These are phyloP conservation scores for Iodosphaeria phyllophila DNA, from an alignment of 2,329 filamentous ascomycete species.

Conservation along the genomic window DNA sequence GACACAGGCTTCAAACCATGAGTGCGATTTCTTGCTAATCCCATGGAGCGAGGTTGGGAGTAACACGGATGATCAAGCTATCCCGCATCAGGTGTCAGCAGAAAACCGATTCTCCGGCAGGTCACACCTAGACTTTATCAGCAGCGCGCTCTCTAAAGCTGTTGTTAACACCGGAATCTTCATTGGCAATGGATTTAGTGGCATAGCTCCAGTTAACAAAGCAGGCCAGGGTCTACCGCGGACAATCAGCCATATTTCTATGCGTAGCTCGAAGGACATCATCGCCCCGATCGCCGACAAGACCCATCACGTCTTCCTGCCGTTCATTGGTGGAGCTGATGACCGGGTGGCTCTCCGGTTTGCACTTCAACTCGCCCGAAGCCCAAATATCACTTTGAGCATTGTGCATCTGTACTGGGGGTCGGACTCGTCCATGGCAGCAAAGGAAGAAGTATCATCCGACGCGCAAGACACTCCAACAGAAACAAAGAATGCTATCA, in stretches of 20 bases:
- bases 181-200: constrained; percentile 44
- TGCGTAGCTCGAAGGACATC: constrained; percentile 39
- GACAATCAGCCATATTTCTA: constrained; percentile 35
- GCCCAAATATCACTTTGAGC: constrained; percentile 59
- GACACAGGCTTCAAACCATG: constrained; percentile 50
- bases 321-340: constrained; percentile 72
- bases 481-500: constrained; percentile 8
- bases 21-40: constrained; percentile 58
- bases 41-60: constrained; percentile 79
- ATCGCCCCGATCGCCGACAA: constrained; percentile 42
- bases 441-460: constrained; percentile 10
- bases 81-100: constrained; percentile 20
- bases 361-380: constrained; percentile 68
- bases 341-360: constrained; percentile 65
- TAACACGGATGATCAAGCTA: constrained; percentile 43
- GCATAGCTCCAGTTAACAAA: constrained; percentile 13
- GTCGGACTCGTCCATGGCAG: no score
- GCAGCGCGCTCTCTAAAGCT: constrained; percentile 41
- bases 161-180: constrained; percentile 58
- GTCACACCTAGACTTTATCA: constrained; percentile 58
- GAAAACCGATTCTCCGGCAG: constrained; percentile 42
- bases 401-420: constrained; percentile 39
- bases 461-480: constrained; percentile 5
- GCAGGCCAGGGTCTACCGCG: constrained; percentile 20
- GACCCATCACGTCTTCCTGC: constrained; percentile 69